phyloP scores from a whole-genome alignment of 495 filamentous ascomycete species.

The Eremomyces bilateralis region DNA sequence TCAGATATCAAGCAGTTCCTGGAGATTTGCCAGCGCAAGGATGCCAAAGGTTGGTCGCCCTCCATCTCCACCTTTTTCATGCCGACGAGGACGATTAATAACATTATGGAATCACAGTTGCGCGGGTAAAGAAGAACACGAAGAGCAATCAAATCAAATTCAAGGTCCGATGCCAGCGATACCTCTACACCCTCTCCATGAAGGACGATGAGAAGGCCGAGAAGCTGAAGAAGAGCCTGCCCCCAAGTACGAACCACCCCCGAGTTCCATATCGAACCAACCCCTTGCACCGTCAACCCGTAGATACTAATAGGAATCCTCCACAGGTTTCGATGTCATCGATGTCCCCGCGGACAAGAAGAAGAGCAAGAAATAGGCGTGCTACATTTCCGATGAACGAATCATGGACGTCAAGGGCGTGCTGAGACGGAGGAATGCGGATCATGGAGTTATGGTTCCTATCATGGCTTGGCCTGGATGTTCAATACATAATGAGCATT shows the following conservation, averaged over 20 bases:
- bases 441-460: no score
- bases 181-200: constrained; percentile 91
- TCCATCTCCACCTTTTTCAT: no score
- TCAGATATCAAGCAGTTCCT: constrained; percentile 99
- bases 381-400: not conserved
- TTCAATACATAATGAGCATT: no score
- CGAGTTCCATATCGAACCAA: not conserved
- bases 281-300: not conserved
- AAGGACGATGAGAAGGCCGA: constrained; percentile 96
- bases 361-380: not conserved
- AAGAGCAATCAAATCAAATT: constrained; percentile 86
- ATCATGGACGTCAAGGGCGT: not conserved
- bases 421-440: no score
- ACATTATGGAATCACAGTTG: constrained; percentile 43
- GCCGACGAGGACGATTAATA: constrained; percentile 3
- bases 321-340: not conserved
- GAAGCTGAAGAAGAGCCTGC: constrained; percentile 98
- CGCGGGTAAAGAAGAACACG: constrained; percentile 92
- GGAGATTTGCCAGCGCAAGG: constrained; percentile 97
- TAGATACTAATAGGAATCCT: not conserved
- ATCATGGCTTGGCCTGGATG: no score
- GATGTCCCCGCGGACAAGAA: not conserved
- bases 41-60: constrained; percentile 62
- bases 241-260: constrained; percentile 47
- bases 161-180: constrained; percentile 94